Base-by-base conservation (phyloP, 176 grass and related monocot genomes). In the Bonia amplexicaulis region DNA sequence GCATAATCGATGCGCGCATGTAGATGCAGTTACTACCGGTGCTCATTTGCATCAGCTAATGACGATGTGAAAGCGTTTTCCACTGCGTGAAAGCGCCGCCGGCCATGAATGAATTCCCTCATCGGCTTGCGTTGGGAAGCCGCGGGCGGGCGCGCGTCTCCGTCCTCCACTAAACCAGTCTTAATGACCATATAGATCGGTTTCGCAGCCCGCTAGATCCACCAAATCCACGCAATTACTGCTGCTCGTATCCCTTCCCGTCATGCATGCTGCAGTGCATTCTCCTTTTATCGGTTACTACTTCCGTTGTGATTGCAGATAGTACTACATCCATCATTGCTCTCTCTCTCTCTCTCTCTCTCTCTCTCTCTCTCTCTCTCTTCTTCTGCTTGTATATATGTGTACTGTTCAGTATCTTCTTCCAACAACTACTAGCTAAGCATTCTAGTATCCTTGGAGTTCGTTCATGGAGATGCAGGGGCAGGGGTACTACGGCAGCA, bases 131-230 rank as follows among this genome's bases (percentile, higher is more conserved):
- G 44, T 46, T 46, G 44, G 45, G 45, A 47, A 47, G 45, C 45
- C 45, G 45, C 12, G 45, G 45, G 11, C 45, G 12, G 45, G 10
- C 45, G 45, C 45, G 45, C 12, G 2, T 47, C 45, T 47, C 45
- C 45, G 45, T 47, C 45, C 45, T 47, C 45, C 45, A 47, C 45
- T 47, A 47, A 47, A 2, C 9, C 45, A 47, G 45, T 47, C 13
- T 47, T 47, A 47, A 47, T 47, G 45, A 13, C 11, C 12, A 3
- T 12, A 47, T 3, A 20, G 47, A 45, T 85, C 73, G 35, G 83
- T 85, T 77, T 84, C 25, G 83, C 49, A 31, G 49, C 73, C 72
- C 26, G 16, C 16, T 68, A 57, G 73, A 87, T 87, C 70, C 52
- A 88, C 72, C 25, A 76, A 69, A 59, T 51, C 52, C 62, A 25